Base-by-base conservation (phyloP, 768 basidiomycete genomes). In the Phaffia australis region DNA sequence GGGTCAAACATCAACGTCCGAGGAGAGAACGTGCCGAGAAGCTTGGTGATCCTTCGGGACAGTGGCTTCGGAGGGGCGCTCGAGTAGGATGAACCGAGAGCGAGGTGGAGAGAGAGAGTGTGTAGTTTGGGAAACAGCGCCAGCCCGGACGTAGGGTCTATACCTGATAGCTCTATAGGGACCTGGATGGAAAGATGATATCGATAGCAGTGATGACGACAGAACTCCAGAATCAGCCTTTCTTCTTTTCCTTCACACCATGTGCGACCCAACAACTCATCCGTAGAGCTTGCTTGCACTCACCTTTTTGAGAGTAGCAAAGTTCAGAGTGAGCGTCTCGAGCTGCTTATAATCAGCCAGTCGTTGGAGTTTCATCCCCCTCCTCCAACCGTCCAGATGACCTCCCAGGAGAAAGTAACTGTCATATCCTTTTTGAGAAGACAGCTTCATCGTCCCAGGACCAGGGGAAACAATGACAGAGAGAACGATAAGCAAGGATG, bases 341-440 rank as follows among this genome's bases (percentile, higher is more conserved):
- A 67, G 60, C 27, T 62, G 27, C 11, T 29, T 23, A 15, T 57
- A 67, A 42, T 67, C 66, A 42, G 29, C 32, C 15, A 30, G 7
- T 7, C 66, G 66, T 27, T 62, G 60, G 19, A 35, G 47, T 23
- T 48, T 29, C 11, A 60, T 60, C 1, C 25, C 16, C 1, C 48
- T 27, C 3, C 66, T 60, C 59, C 59, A 67, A 23, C 54, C 32
- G 42, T 60, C 30, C 46, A 48, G 14, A 48, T 60, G 60, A 61
- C 60, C 47, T 1, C 49, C 51, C 7, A 55, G 52, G 35, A 67
- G 42, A 32, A 62, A 67, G 60, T 67, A 67, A 7, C 60, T 48
- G 25, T 67, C 66, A 56, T 63, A 67, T 27, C 52, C 66, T 49
- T 56, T 49, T 51, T 67, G 66, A 32, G 47, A 56, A 8, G 25